Evolutionary conservation across 148 eudicot species (phyloP), one percentile per base, ranked within the genome.

Genomic region (Rhododendron kiyosumense): DNA sequence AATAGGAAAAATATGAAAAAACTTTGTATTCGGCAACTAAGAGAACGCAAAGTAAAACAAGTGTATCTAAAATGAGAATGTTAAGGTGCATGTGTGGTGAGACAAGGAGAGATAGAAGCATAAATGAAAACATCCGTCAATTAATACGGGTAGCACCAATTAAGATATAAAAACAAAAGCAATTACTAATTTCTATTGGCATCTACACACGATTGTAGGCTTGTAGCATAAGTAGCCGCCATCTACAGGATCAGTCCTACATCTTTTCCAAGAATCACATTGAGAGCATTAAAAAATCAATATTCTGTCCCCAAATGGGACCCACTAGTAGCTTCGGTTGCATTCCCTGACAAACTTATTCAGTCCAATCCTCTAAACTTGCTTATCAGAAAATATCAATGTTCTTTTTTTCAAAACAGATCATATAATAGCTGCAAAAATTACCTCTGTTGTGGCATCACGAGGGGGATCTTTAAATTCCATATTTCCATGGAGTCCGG

Each of bases 401-500:
- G 12, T 75, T 20, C 79, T 41, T 34, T 76, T 20, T n/a, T 5
- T 38, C 24, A 2, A 20, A 78, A 24, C 43, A 24, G 49, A 83
- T 65, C 24, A 43, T 63, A 34, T 2, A 69, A 65, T 67, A 32
- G 36, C 20, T 24, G 52, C 57, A 24, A 49, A 51, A 18, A 83
- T 38, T 46, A 97, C 99, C 95, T 95, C 99, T 15, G 89, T 94
- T 30, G 98, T 95, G 83, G 91, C 91, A 93, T 97, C 99, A 41
- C 98, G 95, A 80, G 99, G 94, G 52, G 91, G 93, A 84, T 92
- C 94, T 85, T 93, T 94, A 78, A 95, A 92, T 83, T 95, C 98
- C 98, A 94, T 88, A 95, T 91, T 83, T 95, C 98, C 98, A 94
- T 88, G 61, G 96, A 90, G 85, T 97, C 96, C 18, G 98, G 99